These are phyloP conservation scores for Aureobasidium sp. DNA, from an alignment of 2,329 filamentous ascomycete species.

Conservation along the genomic window DNA sequence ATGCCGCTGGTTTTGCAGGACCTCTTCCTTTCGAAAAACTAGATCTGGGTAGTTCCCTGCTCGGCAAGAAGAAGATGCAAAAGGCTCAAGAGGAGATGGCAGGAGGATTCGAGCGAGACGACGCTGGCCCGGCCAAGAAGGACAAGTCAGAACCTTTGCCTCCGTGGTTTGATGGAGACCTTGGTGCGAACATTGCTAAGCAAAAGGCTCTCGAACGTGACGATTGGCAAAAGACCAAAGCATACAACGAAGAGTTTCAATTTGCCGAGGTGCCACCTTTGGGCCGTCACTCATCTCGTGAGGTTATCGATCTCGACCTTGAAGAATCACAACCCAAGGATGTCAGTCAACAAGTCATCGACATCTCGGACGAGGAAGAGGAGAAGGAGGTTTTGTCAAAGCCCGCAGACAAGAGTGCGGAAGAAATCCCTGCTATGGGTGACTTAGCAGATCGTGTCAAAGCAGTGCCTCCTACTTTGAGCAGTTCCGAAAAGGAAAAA, in stretches of 20 bases:
- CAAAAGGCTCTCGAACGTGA: conserved; percentile 32
- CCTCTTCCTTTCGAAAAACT: conserved; percentile 82
- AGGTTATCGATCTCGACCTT: conserved; percentile 41
- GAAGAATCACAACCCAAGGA: conserved; percentile 29
- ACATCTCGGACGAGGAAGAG: conserved; percentile 25
- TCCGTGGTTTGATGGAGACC: conserved; percentile 60
- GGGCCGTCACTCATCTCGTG: conserved; percentile 45
- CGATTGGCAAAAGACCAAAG: conserved; percentile 50
- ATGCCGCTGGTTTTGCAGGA: conserved; percentile 53
- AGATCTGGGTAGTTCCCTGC: conserved; percentile 57
- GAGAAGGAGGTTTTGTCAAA: neutral
- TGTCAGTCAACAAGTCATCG: conserved; percentile 37
- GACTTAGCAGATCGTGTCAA: conserved; percentile 37
- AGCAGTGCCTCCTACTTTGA: conserved; percentile 31
- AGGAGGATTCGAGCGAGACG: conserved; percentile 58
- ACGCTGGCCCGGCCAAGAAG: conserved; percentile 28
- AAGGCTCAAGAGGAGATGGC: conserved; percentile 46
- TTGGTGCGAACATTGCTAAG: conserved; percentile 51
- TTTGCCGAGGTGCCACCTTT: conserved; percentile 45
- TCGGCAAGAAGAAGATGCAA: conserved; percentile 45
- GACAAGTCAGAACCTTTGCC: conserved; percentile 55
- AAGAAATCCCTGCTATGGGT: conserved; percentile 30
- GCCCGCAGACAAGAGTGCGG: neutral
- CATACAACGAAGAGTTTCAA: conserved; percentile 50
- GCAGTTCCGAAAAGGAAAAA: neutral